These are phyloP conservation scores for Gleditsia sinensis DNA, from an alignment of 306 rosid genomes.

Conservation along the genomic window DNA sequence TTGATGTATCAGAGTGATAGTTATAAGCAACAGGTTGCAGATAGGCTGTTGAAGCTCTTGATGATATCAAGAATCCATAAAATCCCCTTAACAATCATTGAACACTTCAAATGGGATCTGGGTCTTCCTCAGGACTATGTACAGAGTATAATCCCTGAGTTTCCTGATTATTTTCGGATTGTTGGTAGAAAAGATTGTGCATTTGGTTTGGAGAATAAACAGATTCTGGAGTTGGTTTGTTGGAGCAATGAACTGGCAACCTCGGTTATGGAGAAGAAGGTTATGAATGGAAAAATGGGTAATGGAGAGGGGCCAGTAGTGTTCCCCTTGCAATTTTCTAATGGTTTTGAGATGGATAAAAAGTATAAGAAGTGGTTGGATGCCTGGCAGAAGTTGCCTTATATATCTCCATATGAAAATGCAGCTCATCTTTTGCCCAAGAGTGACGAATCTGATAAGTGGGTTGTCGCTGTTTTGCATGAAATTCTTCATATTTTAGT, in stretches of 20 bases:
- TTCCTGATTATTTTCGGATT: slow-evolving; percentile 72
- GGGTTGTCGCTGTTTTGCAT: slow-evolving; percentile 76
- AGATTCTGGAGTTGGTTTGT: slow-evolving; percentile 75
- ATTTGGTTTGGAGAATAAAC: slow-evolving; percentile 25
- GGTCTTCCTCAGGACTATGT: slow-evolving; percentile 71
- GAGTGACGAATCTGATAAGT: slow-evolving; percentile 76
- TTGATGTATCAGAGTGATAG: slow-evolving; percentile 46
- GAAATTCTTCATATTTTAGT: slow-evolving; percentile 78
- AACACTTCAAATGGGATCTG: slow-evolving; percentile 69
- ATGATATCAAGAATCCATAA: slow-evolving; percentile 64
- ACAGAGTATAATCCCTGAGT: slow-evolving; percentile 54
- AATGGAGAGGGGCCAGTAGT: slow-evolving; percentile 26
- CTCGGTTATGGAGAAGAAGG: slow-evolving; percentile 59
- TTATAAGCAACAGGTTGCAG: slow-evolving; percentile 62
- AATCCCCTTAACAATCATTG: slow-evolving; percentile 51
- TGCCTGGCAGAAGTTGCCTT: slow-evolving; percentile 80
- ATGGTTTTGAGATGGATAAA: slow-evolving; percentile 74
- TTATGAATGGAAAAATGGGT: background rate
- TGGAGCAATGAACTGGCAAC: slow-evolving; percentile 70
- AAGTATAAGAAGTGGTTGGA: slow-evolving; percentile 73
- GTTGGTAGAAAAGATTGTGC: slow-evolving; percentile 18
- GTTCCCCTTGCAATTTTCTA: slow-evolving; percentile 67
- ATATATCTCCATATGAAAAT: slow-evolving; percentile 78
- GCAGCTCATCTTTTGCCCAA: slow-evolving; percentile 52
- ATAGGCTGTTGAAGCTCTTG: slow-evolving; percentile 62